A percentile compares a stretch with the other conserved stretches of the same genome.
Evolutionary conservation across 2,329 filamentous ascomycete genomes (phyloP).

Genomic region (Gaeumannomyces sp.): DNA sequence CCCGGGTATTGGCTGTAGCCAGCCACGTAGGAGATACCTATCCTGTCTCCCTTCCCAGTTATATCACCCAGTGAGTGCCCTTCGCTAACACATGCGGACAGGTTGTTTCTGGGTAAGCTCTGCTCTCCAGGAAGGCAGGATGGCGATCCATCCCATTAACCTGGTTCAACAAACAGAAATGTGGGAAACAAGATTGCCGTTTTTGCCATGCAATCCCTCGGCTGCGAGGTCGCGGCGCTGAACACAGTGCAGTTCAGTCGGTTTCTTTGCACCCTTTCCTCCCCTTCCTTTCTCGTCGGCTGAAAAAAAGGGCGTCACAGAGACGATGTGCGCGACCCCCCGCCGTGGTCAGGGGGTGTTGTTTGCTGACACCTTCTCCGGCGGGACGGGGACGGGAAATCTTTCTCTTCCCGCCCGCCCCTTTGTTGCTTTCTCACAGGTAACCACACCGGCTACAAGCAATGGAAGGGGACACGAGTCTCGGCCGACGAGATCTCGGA

Average conservation of each 20-base stretch:
- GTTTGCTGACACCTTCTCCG: not conserved
- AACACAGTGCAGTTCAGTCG: constrained; percentile 98
- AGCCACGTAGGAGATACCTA: constrained; percentile 70
- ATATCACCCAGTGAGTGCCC: not conserved
- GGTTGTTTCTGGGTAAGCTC: constrained; percentile 67
- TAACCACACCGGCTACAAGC: constrained; percentile 90
- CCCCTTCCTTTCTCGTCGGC: constrained; percentile 2
- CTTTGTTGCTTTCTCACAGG: constrained; percentile 44
- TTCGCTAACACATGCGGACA: constrained; percentile 25
- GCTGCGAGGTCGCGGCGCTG: constrained; percentile 87
- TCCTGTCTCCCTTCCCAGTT: not conserved
- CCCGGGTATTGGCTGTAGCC: constrained; percentile 75
- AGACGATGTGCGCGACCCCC: not conserved
- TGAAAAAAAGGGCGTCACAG: not conserved
- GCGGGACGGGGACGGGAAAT: not conserved
- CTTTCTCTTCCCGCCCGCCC: not conserved
- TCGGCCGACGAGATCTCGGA: constrained; percentile 77
- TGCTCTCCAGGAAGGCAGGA: constrained; percentile 12
- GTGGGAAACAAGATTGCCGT: constrained; percentile 97
- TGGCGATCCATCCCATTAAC: not conserved
- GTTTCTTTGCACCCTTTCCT: constrained; percentile 24
- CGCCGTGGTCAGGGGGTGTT: not conserved
- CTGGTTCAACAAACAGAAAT: constrained; percentile 53
- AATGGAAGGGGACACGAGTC: constrained; percentile 78
- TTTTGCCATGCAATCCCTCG: constrained; percentile 87